These are phyloP conservation scores for Phaeotremella skinneri DNA, from an alignment of 768 basidiomycete species.

Conservation along the genomic window DNA sequence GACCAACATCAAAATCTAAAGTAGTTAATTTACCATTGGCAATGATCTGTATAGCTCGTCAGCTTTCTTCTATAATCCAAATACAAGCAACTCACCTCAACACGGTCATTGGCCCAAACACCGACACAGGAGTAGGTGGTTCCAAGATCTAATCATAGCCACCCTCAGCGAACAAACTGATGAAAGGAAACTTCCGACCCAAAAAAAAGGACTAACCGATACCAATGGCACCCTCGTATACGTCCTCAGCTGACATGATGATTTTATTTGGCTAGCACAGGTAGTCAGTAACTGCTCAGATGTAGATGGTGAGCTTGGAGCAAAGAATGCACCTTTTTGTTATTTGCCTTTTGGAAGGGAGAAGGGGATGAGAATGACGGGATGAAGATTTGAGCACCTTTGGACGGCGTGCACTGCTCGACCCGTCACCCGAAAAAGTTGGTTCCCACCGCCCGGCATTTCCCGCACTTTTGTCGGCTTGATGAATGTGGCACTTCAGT, in stretches of 20 bases:
- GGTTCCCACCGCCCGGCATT: neutral
- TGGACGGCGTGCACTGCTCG: neutral
- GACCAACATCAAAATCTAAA: constrained; percentile 2
- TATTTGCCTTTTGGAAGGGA: constrained; percentile 14
- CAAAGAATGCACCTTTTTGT: constrained; percentile 19
- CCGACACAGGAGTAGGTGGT: constrained; percentile 56
- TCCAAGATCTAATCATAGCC: constrained; percentile 42
- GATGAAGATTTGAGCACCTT: neutral
- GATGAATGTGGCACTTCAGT: constrained; percentile 8
- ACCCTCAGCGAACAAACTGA: neutral
- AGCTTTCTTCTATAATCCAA: constrained; percentile 9
- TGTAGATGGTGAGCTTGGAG: neutral
- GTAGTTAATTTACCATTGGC: constrained; percentile 43
- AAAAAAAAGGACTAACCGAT: constrained; percentile 61
- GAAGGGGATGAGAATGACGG: constrained; percentile 5
- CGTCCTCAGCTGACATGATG: constrained; percentile 75
- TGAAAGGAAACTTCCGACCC: neutral
- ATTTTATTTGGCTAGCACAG: constrained; percentile 40
- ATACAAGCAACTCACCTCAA: constrained; percentile 35
- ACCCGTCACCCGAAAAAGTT: constrained; percentile 1
- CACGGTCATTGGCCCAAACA: constrained; percentile 54
- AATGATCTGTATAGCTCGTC: constrained; percentile 40
- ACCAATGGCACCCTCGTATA: constrained; percentile 94
- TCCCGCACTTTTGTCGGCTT: neutral
- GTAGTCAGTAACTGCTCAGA: constrained; percentile 4